A percentile compares a stretch with the other conserved stretches of the same genome.
Conservation (phyloP, 768 basidiomycete genomes). For the Leccinellum rugosiceps region DNA sequence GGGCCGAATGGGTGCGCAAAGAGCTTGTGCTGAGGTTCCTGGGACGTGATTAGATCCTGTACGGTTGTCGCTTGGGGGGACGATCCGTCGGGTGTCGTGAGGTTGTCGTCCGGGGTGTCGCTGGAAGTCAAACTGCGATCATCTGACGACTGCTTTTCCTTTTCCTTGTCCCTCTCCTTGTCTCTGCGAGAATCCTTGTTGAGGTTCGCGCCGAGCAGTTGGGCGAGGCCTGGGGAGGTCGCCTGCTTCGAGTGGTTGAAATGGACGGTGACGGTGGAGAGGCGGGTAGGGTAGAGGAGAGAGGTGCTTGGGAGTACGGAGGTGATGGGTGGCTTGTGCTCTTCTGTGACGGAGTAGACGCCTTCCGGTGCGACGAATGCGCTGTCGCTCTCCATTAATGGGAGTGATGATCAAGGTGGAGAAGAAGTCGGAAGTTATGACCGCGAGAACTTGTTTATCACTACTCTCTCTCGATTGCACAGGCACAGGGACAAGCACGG, state of each 20-base stretch:
- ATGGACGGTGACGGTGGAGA: slow-evolving; percentile 59
- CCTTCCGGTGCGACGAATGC: slow-evolving; percentile 89
- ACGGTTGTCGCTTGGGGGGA: slow-evolving; percentile 33
- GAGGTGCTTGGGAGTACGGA: slow-evolving; percentile 37
- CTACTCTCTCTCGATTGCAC: neutral
- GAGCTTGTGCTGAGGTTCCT: slow-evolving; percentile 46
- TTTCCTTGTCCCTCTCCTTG: slow-evolving; percentile 38
- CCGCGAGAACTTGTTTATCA: slow-evolving; percentile 15
- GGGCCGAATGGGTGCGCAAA: slow-evolving; percentile 52
- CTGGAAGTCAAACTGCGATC: slow-evolving; percentile 79
- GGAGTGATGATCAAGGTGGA: neutral
- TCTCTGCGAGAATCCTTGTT: slow-evolving; percentile 56
- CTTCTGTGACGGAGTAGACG: slow-evolving; percentile 85
- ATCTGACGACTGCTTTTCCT: slow-evolving; percentile 39
- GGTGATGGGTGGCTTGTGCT: slow-evolving; percentile 63
- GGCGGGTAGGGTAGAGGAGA: slow-evolving; percentile 53
- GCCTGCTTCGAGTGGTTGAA: slow-evolving; percentile 56
- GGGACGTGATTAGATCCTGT: slow-evolving; percentile 27
- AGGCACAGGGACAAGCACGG: neutral
- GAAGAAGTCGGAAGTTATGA: slow-evolving; percentile 4
- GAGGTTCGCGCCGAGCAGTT: slow-evolving; percentile 59
- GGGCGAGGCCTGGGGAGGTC: slow-evolving; percentile 59
- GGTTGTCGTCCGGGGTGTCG: slow-evolving; percentile 65
- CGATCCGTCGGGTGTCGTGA: slow-evolving; percentile 40
- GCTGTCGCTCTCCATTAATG: slow-evolving; percentile 71